These are phyloP conservation scores for Neofusicoccum sp. DNA, from an alignment of 2,329 filamentous ascomycete genomes.

Conservation along the genomic window DNA sequence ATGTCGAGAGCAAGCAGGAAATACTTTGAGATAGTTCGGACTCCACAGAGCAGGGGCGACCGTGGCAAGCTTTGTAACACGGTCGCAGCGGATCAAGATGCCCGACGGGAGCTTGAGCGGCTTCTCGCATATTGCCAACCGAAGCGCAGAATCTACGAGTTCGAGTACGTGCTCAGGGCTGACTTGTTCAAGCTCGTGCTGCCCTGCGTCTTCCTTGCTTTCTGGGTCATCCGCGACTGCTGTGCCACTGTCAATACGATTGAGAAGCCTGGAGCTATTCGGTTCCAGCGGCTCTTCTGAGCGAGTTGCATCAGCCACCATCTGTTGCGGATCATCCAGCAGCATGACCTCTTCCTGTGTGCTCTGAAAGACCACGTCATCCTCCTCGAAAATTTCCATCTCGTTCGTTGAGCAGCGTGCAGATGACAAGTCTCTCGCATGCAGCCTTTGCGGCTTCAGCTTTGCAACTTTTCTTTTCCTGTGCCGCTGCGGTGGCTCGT, in stretches of 20 bases:
- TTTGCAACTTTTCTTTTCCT: not conserved
- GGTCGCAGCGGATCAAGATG: conserved; percentile 33
- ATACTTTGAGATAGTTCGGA: conserved; percentile 35
- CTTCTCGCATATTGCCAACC: conserved; percentile 34
- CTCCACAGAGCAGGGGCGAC: conserved; percentile 42
- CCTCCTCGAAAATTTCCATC: not conserved
- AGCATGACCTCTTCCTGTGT: not conserved
- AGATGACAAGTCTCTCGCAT: not conserved
- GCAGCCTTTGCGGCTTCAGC: not conserved
- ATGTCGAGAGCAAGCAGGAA: not conserved
- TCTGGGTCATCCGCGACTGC: not conserved
- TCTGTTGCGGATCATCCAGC: not conserved
- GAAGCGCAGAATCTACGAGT: conserved; percentile 38
- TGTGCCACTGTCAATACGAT: conserved; percentile 11
- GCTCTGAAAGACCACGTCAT: not conserved
- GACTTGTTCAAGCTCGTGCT: conserved; percentile 3
- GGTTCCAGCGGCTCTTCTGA: not conserved
- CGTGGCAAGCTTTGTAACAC: conserved; percentile 35
- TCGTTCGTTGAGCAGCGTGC: not conserved
- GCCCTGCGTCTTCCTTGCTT: conserved; percentile 1
- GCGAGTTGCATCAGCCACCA: not conserved
- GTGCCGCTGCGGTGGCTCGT: not conserved
- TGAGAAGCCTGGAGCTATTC: not conserved
- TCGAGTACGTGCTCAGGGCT: conserved; percentile 18
- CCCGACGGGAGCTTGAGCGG: conserved; percentile 24